Evolutionary conservation across 2,329 filamentous ascomycete genomes (phyloP).

Genomic region (Zymoseptoria brevis): DNA sequence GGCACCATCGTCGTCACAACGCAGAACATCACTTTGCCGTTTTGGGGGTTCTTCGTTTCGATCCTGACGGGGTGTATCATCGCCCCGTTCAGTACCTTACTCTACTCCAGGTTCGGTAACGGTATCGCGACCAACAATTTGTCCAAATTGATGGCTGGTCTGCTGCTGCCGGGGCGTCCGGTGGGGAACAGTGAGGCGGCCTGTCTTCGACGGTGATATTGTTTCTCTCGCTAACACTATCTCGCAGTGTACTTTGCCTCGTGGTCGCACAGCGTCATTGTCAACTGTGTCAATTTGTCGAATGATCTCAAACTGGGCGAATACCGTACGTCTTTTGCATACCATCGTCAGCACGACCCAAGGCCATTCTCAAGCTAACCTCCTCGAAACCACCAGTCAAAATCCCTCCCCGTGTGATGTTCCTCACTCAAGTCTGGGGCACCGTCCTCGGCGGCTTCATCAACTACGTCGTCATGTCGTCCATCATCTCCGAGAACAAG

Average conservation of each 20-base stretch:
- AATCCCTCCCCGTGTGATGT: slow-evolving; percentile 49
- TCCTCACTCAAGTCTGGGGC: slow-evolving; percentile 49
- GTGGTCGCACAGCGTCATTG: slow-evolving; percentile 52
- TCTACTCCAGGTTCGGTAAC: slow-evolving; percentile 37
- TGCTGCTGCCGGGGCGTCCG: slow-evolving; percentile 44
- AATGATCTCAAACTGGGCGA: slow-evolving; percentile 53
- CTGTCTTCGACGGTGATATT: neutral
- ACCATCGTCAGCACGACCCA: neutral
- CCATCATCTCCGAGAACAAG: slow-evolving; percentile 44
- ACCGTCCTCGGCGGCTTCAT: slow-evolving; percentile 42
- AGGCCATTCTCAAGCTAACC: neutral
- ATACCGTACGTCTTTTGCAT: slow-evolving; percentile 38
- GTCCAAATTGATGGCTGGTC: slow-evolving; percentile 50
- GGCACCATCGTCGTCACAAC: slow-evolving; percentile 25
- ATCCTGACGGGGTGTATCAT: slow-evolving; percentile 29
- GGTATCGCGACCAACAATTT: slow-evolving; percentile 53
- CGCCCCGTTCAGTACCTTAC: slow-evolving; percentile 46
- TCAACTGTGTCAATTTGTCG: slow-evolving; percentile 43
- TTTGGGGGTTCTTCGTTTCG: slow-evolving; percentile 29
- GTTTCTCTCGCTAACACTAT: neutral
- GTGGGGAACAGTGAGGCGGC: slow-evolving; percentile 39
- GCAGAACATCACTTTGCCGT: slow-evolving; percentile 27
- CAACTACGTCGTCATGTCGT: slow-evolving; percentile 48
- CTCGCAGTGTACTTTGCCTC: slow-evolving; percentile 46
- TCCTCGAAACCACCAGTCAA: slow-evolving; percentile 32